Percentiles rank a stretch among this genome's conserved stretches.
phyloP scores from a whole-genome alignment of 345 rosid species.

The Sisymbrium altissimum region DNA sequence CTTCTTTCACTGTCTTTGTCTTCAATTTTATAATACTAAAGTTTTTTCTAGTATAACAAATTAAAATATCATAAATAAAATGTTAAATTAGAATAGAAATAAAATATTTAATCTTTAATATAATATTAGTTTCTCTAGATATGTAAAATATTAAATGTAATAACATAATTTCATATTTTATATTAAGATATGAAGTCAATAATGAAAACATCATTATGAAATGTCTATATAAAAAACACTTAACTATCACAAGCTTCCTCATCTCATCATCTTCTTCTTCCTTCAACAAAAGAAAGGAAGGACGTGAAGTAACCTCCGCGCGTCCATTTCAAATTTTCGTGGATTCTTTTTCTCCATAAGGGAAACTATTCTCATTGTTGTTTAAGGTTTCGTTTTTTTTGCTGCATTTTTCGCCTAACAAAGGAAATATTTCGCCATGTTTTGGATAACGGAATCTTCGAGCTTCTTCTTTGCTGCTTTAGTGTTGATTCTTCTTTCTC shows the following conservation, averaged over 20 bases:
- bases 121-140: neutral
- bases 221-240: neutral
- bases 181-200: neutral
- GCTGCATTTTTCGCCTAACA: no score
- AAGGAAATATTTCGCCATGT: no score
- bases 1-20: neutral
- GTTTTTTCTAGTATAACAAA: neutral
- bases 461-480: constrained; percentile 46
- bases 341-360: no score
- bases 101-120: neutral
- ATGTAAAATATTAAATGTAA: neutral
- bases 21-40: neutral
- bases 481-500: constrained; percentile 41
- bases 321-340: no score
- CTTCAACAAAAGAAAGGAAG: constrained; percentile 12
- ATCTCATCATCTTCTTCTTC: constrained; percentile 11
- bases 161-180: no score
- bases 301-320: no score
- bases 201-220: neutral
- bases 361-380: no score
- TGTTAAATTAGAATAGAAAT: no score
- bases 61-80: neutral
- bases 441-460: no score
- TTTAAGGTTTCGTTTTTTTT: no score
- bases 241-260: neutral